phyloP scores from a whole-genome alignment of 208 protist genomes.

The Jaenimonas drosophilae region DNA sequence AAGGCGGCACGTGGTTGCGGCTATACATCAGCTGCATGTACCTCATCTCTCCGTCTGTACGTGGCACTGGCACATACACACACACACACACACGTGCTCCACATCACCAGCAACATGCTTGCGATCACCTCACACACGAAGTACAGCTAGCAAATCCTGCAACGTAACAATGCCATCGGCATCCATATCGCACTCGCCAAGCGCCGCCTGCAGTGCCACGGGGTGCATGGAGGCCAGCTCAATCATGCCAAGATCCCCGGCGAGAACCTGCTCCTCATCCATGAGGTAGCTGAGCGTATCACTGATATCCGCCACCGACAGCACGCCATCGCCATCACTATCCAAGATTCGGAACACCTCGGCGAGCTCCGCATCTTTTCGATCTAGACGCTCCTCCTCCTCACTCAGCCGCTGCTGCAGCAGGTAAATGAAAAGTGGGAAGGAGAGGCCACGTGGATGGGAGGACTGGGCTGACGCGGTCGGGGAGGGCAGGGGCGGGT shows the following conservation, averaged over 20 bases:
- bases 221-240: conserved; percentile 41
- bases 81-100: not conserved
- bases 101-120: not conserved
- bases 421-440: conserved; percentile 57
- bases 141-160: conserved; percentile 25
- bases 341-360: conserved; percentile 42
- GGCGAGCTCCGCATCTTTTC: conserved; percentile 14
- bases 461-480: not conserved
- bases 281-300: conserved; percentile 14
- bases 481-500: not conserved
- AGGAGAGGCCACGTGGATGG: conserved; percentile 16
- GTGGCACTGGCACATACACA: not conserved
- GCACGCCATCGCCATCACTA: conserved; percentile 37
- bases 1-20: no score
- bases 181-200: conserved; percentile 58
- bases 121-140: conserved; percentile 15
- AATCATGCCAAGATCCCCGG: conserved; percentile 25
- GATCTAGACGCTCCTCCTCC: conserved; percentile 6
- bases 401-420: conserved; percentile 16
- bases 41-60: not conserved
- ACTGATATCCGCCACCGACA: conserved; percentile 36
- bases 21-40: no score
- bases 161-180: conserved; percentile 52
- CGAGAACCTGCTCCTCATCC: conserved; percentile 20
- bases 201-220: conserved; percentile 25